These are phyloP conservation scores for Podosphaera fusca DNA, from an alignment of 2,329 filamentous ascomycete genomes.

Conservation along the genomic window DNA sequence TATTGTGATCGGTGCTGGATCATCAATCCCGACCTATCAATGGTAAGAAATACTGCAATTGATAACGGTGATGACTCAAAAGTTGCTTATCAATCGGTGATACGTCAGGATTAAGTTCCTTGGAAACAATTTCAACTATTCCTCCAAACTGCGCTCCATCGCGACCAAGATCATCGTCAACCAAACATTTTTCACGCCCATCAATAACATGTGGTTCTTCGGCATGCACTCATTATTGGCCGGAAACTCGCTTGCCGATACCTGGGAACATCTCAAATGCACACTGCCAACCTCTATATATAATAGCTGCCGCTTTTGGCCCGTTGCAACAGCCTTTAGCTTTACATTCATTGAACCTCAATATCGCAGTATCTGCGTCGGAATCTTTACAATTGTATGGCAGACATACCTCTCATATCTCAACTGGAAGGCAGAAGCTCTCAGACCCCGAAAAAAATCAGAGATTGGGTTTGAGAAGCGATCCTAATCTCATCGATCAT, in stretches of 20 bases:
- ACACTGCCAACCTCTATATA: constrained; percentile 56
- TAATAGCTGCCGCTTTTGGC: constrained; percentile 78
- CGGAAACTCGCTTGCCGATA: constrained; percentile 39
- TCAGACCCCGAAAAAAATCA: too few relatives aligned
- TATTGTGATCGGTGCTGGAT: constrained; percentile 48
- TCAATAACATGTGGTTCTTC: constrained; percentile 72
- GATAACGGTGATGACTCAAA: neutral
- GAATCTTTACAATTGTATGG: constrained; percentile 66
- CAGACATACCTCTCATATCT: constrained; percentile 73
- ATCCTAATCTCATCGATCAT: too few relatives aligned
- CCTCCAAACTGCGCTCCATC: constrained; percentile 47
- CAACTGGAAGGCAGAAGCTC: constrained; percentile 45
- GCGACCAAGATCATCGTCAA: constrained; percentile 58
- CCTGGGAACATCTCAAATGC: constrained; percentile 44
- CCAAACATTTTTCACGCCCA: constrained; percentile 57
- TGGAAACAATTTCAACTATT: constrained; percentile 62
- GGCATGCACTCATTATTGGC: constrained; percentile 52
- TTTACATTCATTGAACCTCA: constrained; percentile 66
- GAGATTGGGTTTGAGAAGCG: too few relatives aligned
- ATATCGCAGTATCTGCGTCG: constrained; percentile 60
- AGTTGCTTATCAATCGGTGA: neutral
- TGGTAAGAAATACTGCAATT: constrained; percentile 33
- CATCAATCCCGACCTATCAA: constrained; percentile 55
- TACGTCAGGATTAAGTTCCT: constrained; percentile 51
- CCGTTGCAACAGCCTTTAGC: constrained; percentile 61